Conservation (phyloP, 2,329 filamentous ascomycete species). For the Corniculantispora saksenae region DNA sequence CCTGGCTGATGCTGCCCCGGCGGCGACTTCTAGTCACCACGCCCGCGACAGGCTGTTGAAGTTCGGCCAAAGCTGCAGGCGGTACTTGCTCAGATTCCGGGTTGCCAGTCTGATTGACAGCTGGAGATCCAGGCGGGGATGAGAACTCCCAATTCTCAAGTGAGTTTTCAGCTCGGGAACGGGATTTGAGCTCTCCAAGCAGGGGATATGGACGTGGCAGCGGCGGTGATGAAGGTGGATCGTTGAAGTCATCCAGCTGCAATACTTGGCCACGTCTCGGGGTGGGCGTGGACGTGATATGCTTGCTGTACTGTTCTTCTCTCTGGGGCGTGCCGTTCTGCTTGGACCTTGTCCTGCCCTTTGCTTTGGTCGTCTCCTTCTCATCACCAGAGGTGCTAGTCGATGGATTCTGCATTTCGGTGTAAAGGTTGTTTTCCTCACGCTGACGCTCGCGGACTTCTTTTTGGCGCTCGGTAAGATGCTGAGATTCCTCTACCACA, state of each 20-base stretch:
- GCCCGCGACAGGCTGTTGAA: slow-evolving; percentile 4
- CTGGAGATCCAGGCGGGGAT: slow-evolving; percentile 57
- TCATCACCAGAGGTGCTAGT: slow-evolving; percentile 16
- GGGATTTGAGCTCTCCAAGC: slow-evolving; percentile 52
- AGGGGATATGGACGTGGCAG: slow-evolving; percentile 55
- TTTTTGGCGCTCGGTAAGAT: slow-evolving; percentile 76
- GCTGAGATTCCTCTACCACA: slow-evolving; percentile 63
- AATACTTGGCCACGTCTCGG: slow-evolving; percentile 56
- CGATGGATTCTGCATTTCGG: slow-evolving; percentile 52
- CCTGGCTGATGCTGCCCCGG: not conserved
- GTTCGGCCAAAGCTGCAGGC: not conserved
- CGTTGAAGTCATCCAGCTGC: slow-evolving; percentile 51
- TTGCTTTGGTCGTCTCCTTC: not conserved
- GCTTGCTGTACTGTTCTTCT: slow-evolving; percentile 48
- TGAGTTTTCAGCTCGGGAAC: slow-evolving; percentile 39
- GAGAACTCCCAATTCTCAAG: slow-evolving; percentile 56
- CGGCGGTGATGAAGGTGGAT: slow-evolving; percentile 61
- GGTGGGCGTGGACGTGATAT: slow-evolving; percentile 61
- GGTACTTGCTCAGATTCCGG: not conserved
- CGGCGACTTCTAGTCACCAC: slow-evolving; percentile 20
- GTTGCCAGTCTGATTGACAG: slow-evolving; percentile 14
- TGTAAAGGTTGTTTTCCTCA: slow-evolving; percentile 66
- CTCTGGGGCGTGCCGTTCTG: slow-evolving; percentile 49
- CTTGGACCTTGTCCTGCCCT: slow-evolving; percentile 25
- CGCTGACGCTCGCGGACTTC: slow-evolving; percentile 75